Base-by-base conservation (phyloP, 768 basidiomycete genomes). In the Trametes cinnabarina region DNA sequence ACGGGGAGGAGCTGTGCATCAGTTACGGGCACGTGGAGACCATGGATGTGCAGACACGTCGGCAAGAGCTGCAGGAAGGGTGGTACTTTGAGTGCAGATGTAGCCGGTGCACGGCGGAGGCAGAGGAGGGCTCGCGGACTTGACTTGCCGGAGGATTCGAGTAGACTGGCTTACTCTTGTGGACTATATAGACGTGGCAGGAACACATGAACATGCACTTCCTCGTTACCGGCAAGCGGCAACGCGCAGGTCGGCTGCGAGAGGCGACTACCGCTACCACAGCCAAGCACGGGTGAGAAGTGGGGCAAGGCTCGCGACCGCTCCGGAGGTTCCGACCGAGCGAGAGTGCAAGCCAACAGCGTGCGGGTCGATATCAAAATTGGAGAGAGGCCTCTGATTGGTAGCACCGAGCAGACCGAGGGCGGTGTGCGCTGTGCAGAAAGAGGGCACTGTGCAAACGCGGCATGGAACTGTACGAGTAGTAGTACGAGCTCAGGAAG, bases 41-140 rank as follows among this genome's bases (percentile, higher is more conserved):
- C 0, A 74, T 75, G 41, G 60, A 64, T 22, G 49, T 57, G 53
- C 28, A 20, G 44, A 70, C 76, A 57, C 75, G 83, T 26, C 71
- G 69, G 52, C 63, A 66, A 39, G 75, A 78, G 50, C 66, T 85
- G 43, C 68, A 71, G 26, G 72, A 72, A 39, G 79, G 78, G 12
- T 85, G 84, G 84, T 85, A 80, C 65, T 86, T 86, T 58, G 71
- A 70, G 1, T 85, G 84, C 66, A 66, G 62, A 11, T 85, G 84
- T 65, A 59, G 68, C 23, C 75, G 77, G 32, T 86, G 84, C 68
- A 32, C 51, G 37, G 51, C 61, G 8, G 69, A 70, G 30, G 60
- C 55, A 39, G 47, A n/a, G n/a, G 34, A 35, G 22, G 22, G 28
- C 32, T 28, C 44, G 28, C 37, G 23, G 30, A 55, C 30, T 19